Evolutionary conservation across 2,329 filamentous ascomycete genomes (phyloP).

Genomic region (Alternaria tenuissima): DNA sequence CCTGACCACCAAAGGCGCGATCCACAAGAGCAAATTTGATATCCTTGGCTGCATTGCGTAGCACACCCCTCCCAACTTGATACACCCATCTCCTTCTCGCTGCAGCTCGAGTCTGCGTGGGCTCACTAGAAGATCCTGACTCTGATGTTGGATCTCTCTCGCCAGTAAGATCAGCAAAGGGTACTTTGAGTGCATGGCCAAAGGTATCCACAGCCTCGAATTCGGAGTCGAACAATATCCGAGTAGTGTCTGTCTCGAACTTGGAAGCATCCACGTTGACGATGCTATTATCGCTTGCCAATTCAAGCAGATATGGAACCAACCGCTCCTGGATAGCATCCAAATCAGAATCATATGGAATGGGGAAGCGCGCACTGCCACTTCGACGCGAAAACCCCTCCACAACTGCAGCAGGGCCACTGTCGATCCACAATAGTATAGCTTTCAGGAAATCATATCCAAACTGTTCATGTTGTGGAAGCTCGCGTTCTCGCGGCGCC

Average conservation of each 20-base stretch:
- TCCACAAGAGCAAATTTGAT: constrained; percentile 67
- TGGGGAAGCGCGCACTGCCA: constrained; percentile 59
- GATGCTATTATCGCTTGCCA: constrained; percentile 61
- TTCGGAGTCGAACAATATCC: constrained; percentile 62
- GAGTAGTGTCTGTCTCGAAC: constrained; percentile 64
- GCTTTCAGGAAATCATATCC: constrained; percentile 72
- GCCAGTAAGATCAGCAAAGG: constrained; percentile 60
- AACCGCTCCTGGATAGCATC: constrained; percentile 64
- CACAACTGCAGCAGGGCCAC: constrained; percentile 63
- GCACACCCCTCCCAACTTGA: constrained; percentile 65
- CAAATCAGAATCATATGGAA: constrained; percentile 59
- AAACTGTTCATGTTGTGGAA: constrained; percentile 60
- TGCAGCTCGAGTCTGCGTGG: constrained; percentile 55
- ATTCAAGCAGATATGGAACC: constrained; percentile 66
- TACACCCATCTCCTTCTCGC: constrained; percentile 66
- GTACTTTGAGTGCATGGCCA: constrained; percentile 60
- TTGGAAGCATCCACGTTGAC: constrained; percentile 65
- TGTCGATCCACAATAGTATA: constrained; percentile 69
- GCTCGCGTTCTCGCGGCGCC: constrained; percentile 49
- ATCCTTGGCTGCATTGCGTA: constrained; percentile 65
- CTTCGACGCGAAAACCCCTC: constrained; percentile 63
- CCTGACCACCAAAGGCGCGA: constrained; percentile 68
- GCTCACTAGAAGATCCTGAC: constrained; percentile 24
- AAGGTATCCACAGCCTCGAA: constrained; percentile 66
- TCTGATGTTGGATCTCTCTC: constrained; percentile 43